A percentile compares a stretch with the other conserved stretches of the same genome.
phyloP scores from a whole-genome alignment of 192 early-diverging fungal species.

The Coemansia biformis region DNA sequence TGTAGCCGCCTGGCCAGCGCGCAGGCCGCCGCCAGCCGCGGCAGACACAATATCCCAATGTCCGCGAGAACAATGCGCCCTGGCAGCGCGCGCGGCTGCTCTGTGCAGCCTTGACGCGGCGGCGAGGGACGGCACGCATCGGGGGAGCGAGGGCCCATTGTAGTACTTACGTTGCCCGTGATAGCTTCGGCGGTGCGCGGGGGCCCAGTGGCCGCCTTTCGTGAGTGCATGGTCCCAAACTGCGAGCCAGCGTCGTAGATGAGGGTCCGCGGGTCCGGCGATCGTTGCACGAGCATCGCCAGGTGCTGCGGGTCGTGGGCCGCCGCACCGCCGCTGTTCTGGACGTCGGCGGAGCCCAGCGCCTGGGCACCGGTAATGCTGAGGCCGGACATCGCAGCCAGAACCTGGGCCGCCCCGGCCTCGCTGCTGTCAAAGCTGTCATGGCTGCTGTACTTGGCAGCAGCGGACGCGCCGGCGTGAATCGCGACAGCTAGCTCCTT shows the following conservation, averaged over 20 bases:
- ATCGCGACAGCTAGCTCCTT: too few species aligned
- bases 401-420: background rate
- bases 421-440: constrained; percentile 20
- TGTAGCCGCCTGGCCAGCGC: too few species aligned
- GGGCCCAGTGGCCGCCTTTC: constrained; percentile 8
- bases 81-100: too few species aligned
- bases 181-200: background rate
- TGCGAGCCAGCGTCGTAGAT: constrained; percentile 48
- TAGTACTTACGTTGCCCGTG: constrained; percentile 5
- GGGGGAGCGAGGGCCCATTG: background rate
- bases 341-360: background rate
- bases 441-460: background rate
- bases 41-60: too few species aligned
- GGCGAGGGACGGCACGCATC: too few species aligned
- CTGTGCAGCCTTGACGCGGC: too few species aligned
- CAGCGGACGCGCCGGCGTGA: constrained; percentile 9
- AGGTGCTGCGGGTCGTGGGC: constrained; percentile 3
- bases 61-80: too few species aligned
- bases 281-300: constrained; percentile 32
- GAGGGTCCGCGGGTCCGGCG: constrained; percentile 46
- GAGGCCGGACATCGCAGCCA: background rate
- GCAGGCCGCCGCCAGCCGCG: too few species aligned
- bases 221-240: constrained; percentile 47
- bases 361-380: background rate
- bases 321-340: background rate